These are phyloP conservation scores for Macrophomina phaseolina DNA, from an alignment of 2,329 filamentous ascomycete genomes.

Conservation along the genomic window DNA sequence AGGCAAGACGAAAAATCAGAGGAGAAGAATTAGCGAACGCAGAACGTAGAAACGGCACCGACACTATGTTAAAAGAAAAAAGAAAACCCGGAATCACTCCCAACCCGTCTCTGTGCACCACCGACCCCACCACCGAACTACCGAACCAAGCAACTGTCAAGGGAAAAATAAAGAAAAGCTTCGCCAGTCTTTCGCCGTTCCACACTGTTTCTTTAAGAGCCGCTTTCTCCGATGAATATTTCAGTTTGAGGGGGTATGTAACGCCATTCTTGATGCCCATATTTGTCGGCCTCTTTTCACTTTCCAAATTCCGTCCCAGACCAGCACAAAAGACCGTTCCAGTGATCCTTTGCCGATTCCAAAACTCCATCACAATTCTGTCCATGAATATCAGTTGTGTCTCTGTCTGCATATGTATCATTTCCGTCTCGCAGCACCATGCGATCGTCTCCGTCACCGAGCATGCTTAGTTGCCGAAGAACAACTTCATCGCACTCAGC, in stretches of 20 bases:
- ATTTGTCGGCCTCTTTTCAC: background rate
- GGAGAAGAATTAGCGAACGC: background rate
- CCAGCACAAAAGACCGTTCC: background rate
- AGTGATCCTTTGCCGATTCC: conserved; percentile 1
- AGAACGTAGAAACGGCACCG: background rate
- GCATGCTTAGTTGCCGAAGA: conserved; percentile 35
- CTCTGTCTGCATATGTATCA: background rate
- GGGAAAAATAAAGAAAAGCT: background rate
- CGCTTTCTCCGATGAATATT: background rate
- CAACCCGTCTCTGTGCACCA: background rate
- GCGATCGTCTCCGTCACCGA: background rate
- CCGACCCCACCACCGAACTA: background rate
- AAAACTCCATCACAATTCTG: conserved; percentile 5
- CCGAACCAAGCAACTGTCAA: background rate
- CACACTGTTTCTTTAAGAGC: background rate
- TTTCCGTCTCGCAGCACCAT: background rate
- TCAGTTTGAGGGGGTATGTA: conserved; percentile 22
- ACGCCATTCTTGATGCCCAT: conserved; percentile 24
- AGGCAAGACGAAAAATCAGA: background rate
- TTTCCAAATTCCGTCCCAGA: background rate
- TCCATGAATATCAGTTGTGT: background rate
- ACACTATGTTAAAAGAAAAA: background rate
- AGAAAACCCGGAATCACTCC: background rate
- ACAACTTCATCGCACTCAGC: conserved; percentile 64
- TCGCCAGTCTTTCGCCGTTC: conserved; percentile 14